Evolutionary conservation across 2,329 filamentous ascomycete genomes (phyloP), one percentile per base, ranked within the genome.

Genomic region (Tolypocladium album): DNA sequence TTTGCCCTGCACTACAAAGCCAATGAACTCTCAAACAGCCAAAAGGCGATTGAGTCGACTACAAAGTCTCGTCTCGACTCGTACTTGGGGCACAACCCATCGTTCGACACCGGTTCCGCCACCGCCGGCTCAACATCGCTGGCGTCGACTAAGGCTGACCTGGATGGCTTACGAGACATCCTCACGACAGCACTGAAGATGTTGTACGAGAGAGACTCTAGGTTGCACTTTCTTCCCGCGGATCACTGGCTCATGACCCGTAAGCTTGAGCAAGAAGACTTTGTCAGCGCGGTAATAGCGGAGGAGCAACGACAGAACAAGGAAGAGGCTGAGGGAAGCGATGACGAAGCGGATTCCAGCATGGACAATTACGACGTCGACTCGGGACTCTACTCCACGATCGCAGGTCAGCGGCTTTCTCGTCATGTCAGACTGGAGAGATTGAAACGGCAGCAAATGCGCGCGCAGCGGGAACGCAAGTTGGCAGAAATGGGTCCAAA

Each of bases 241-340:
- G 83, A 86, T 56, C 92, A 96, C 71, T 99, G 94, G 94, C 79
- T 97, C 42, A 97, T 97, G 92, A 94, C 89, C 2, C 79, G 79
- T 0, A 88, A 86, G 62, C 90, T 97, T 60, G 89, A 97, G 67
- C 94, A 96, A 87, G 86, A 88, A 63, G 85, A 88, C 0, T 97
- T 97, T 68, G 88, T 96, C 55, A 81, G 85, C 11, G 88, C 90
- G 2, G 92, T 97, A 1, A 92, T 97, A 3, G 80, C 86, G 55
- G 94, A 99, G 73, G 92, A 97, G 70, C 87, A 95, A 69, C 81
- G 89, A 42, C 88, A 90, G 67, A 82, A 86, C 60, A 82, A 92
- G 15, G 67, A 72, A 52, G 69, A 75, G 31, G 75, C 60, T 3
- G 65, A 70, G 11, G 63, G 61, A 11, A 64, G 63, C 53, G 62